phyloP scores from a whole-genome alignment of 2,329 filamentous ascomycete species.

The Epichloe elymi region DNA sequence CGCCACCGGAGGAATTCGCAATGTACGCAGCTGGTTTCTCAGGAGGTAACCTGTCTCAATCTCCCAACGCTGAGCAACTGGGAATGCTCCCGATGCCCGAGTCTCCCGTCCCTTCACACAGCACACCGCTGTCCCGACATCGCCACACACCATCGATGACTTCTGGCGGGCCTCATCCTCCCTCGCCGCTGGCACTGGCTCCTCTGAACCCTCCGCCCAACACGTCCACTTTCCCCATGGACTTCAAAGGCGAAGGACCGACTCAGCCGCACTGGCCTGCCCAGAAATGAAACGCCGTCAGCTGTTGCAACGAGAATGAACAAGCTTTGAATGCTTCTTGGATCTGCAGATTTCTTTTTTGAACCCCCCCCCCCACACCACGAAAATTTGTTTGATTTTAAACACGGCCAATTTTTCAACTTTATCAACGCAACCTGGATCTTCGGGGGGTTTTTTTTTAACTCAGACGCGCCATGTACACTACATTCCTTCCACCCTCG shows the following conservation, averaged over 20 bases:
- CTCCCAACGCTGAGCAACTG: constrained; percentile 28
- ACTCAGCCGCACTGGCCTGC: not conserved
- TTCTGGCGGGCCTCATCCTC: constrained; percentile 19
- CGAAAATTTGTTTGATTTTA: too few species aligned
- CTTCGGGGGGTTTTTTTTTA: not conserved
- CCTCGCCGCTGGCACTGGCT: constrained; percentile 21
- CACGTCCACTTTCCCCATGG: not conserved
- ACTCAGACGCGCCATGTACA: constrained; percentile 24
- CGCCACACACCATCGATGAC: constrained; percentile 23
- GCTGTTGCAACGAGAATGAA: constrained; percentile 13
- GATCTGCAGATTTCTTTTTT: constrained; percentile 2
- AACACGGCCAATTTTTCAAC: too few species aligned
- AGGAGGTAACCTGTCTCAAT: constrained; percentile 29
- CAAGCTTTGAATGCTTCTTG: constrained; percentile 11
- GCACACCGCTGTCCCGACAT: constrained; percentile 22
- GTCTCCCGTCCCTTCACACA: constrained; percentile 26
- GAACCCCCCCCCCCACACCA: too few species aligned
- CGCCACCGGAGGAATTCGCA: constrained; percentile 29
- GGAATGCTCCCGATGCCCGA: constrained; percentile 33
- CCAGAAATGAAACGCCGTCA: not conserved
- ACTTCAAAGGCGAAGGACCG: constrained; percentile 20
- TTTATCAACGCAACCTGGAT: too few species aligned
- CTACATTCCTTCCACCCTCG: constrained; percentile 24
- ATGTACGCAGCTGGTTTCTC: constrained; percentile 23
- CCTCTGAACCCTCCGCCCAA: constrained; percentile 14